Base-by-base conservation (phyloP, 2,329 filamentous ascomycete genomes). In the Septoria petroselini region DNA sequence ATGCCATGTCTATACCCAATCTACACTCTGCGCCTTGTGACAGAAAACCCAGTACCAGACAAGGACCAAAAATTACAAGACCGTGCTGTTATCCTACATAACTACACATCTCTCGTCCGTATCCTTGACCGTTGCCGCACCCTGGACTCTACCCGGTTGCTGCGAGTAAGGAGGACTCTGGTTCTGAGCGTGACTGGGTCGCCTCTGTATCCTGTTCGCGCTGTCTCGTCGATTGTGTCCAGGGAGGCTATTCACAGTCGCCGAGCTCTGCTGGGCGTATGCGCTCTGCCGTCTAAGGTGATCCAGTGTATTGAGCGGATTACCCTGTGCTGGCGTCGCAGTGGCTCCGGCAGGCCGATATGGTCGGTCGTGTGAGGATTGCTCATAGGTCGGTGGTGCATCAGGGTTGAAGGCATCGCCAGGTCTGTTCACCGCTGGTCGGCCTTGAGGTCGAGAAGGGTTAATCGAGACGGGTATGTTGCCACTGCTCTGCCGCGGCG, bases 311-410 rank as follows among this genome's bases (percentile, higher is more conserved):
- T 61, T 61, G 5, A 68, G 52, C 5, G 66, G 62, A 43, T 67
- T 63, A 3, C 65, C 64, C 38, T 66, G 67, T 31, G 58, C 49
- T 7, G 56, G 48, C 3, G 57, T 49, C 3, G 64, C 62, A n/a
- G 61, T 63, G 3, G 58, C 52, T 18, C 64, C 64, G 1, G 59
- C 61, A 42, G 65, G 65, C 17, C 66, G 54, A 55, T 83, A 84
- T 2, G 74, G 74, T n/a, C 75, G 73, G 35, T 75, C 73, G 11
- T 70, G 76, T 0, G 81, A 76, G 14, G 81, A 80, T 64, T 85
- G 80, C 64, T 86, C 83, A 60, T 86, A 86, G 0, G 77, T 76
- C 3, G 83, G 83, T 1, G 81, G 82, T 1, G 81, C 81, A 0
- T 73, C 76, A 21, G 82, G 76, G 18, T 78, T 74, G 11, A 65